phyloP scores from a whole-genome alignment of 2,329 filamentous ascomycete genomes.

The Fusarium musae region DNA sequence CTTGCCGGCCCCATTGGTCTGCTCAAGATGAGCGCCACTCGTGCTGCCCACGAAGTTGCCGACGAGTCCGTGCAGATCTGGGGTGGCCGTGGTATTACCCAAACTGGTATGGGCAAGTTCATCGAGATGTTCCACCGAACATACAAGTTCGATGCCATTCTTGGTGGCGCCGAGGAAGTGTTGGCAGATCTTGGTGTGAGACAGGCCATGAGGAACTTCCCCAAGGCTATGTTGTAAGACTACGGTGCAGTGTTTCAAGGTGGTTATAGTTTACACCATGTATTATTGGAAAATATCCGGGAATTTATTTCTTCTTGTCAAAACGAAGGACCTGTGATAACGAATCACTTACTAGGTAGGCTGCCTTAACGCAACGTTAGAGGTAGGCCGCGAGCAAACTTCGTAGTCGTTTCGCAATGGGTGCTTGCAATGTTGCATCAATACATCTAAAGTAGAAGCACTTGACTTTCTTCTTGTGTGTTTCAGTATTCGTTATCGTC shows the following conservation, averaged over 20 bases:
- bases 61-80: constrained; percentile 89
- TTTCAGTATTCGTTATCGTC: not conserved
- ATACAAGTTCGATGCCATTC: constrained; percentile 82
- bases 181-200: constrained; percentile 83
- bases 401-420: too few relatives aligned
- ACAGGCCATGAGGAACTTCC: constrained; percentile 86
- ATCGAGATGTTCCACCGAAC: constrained; percentile 88
- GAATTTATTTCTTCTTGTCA: not conserved
- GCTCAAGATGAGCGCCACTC: constrained; percentile 81
- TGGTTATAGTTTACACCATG: not conserved
- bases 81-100: constrained; percentile 82
- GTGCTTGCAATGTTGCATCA: not conserved
- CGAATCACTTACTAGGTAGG: not conserved
- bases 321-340: not conserved
- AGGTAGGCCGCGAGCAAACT: not conserved
- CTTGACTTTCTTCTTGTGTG: not conserved
- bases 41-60: constrained; percentile 83
- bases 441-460: too few relatives aligned
- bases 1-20: constrained; percentile 85
- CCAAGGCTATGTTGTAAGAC: constrained; percentile 80
- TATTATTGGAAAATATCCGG: not conserved
- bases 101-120: constrained; percentile 83
- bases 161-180: constrained; percentile 87
- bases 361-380: not conserved
- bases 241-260: not conserved